phyloP scores from a whole-genome alignment of 306 rosid species.

The Prinsepia uniflora region DNA sequence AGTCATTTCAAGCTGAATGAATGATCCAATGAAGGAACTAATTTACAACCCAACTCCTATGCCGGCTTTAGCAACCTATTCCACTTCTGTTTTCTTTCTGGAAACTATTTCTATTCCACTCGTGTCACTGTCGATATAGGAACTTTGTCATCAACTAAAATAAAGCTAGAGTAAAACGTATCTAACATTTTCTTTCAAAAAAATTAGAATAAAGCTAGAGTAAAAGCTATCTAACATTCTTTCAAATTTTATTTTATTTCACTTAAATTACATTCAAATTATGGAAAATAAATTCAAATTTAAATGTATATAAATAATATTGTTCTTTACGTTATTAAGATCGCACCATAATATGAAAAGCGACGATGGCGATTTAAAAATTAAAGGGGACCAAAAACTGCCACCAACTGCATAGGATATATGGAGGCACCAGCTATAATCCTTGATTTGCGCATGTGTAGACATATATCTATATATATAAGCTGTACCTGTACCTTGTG shows the following conservation, averaged over 20 bases:
- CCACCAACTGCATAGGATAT: neutral
- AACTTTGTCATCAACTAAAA: neutral
- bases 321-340: too few species aligned
- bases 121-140: neutral
- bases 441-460: too few species aligned
- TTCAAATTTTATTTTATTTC: too few species aligned
- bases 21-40: neutral
- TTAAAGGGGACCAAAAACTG: neutral
- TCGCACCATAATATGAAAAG: too few species aligned
- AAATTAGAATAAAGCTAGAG: neutral
- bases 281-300: too few species aligned
- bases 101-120: neutral
- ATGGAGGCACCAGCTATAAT: neutral
- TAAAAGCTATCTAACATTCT: neutral
- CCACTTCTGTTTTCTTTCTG: neutral
- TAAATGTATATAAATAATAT: too few species aligned
- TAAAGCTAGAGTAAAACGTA: neutral
- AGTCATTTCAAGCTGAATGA: neutral
- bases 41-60: neutral
- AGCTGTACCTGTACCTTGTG: conserved; percentile 18
- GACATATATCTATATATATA: too few species aligned
- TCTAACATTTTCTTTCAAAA: too few species aligned
- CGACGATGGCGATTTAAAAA: too few species aligned
- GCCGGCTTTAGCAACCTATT: neutral
- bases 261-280: too few species aligned